Base-by-base conservation (phyloP, 2,329 filamentous ascomycete species). In the Fonsecaea nubica region DNA sequence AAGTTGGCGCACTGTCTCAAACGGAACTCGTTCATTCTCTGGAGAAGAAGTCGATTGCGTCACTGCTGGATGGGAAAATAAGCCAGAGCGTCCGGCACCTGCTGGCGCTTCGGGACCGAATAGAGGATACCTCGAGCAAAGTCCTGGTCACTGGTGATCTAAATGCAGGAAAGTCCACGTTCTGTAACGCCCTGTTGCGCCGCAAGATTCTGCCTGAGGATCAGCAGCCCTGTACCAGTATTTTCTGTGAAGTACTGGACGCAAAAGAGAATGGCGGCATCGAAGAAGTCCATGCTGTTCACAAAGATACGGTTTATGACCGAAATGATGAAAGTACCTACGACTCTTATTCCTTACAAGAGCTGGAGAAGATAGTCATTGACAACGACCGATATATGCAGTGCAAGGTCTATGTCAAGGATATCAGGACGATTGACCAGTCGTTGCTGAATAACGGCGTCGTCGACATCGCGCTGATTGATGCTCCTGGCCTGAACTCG, bases 131-230 rank as follows among this genome's bases (percentile, higher is more conserved):
- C 0, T 92, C 94, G 4, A 98, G 94, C 80, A 99, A 99, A 78
- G 95, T 99, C 1, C 81, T 99, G 65, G 89, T 99, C 18, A 99
- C 95, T 0, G 95, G 95, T 75, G 95, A 99, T 76, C 80, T 99
- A 62, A 99, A 99, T 76, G 94, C 95, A 8, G 95, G 95, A 75
- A 99, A 99, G 77, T 99, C 95, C 3, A 99, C 95, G 0, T 99
- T 99, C 74, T 99, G 95, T 81, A 99, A 99, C 78, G 95, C 95
- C n/a, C 83, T 99, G 1, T 81, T 99, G 48, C 90, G 95, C 67
- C 88, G 93, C 69, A 98, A 98, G 79, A 87, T 99, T 33, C 81
- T 99, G 3, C 95, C 95, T 0, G 95, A 98, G 79, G 95, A 99
- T 74, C 94, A 99, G 78, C 95, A 98, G 76, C 95, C 95, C 1